Evolutionary conservation across 1,284 basidiomycete species (phyloP).

Genomic region (Chondrostereum purpureum): DNA sequence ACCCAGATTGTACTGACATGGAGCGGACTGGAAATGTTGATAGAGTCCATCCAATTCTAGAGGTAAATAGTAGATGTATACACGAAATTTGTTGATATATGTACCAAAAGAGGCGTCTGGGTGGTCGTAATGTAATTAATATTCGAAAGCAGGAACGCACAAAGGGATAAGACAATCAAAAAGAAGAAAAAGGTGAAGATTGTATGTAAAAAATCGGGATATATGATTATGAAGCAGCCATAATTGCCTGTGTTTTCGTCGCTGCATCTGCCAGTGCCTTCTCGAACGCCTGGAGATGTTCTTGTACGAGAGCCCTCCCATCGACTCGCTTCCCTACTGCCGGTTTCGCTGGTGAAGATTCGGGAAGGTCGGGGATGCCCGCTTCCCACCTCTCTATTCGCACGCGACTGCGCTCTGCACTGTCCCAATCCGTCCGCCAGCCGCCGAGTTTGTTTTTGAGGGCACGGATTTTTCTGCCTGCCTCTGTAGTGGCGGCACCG

Average conservation of each 20-base stretch:
- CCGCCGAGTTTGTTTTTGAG: constrained; percentile 75
- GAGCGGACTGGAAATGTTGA: no score
- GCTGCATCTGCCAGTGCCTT: constrained; percentile 62
- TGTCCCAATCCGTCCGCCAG: constrained; percentile 74
- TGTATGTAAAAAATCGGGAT: constrained; percentile 5
- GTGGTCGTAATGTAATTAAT: no score
- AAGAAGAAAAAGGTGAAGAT: no score
- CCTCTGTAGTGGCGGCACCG: constrained; percentile 73
- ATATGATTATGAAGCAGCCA: constrained; percentile 42
- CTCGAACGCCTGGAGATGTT: constrained; percentile 69
- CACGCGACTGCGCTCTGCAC: constrained; percentile 66
- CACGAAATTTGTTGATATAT: no score
- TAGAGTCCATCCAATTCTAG: no score
- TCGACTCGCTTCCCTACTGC: constrained; percentile 41
- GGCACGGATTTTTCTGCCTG: constrained; percentile 74
- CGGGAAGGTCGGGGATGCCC: constrained; percentile 40
- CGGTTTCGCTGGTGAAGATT: constrained; percentile 22
- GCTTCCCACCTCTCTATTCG: constrained; percentile 75
- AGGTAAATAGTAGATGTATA: no score
- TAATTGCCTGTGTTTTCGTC: constrained; percentile 68
- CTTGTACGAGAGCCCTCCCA: constrained; percentile 62
- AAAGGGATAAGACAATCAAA: no score
- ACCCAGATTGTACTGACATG: no score
- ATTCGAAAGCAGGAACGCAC: no score
- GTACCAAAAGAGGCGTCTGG: no score